Evolutionary conservation across 345 rosid genomes (phyloP).

Genomic region (Gossypium australe): DNA sequence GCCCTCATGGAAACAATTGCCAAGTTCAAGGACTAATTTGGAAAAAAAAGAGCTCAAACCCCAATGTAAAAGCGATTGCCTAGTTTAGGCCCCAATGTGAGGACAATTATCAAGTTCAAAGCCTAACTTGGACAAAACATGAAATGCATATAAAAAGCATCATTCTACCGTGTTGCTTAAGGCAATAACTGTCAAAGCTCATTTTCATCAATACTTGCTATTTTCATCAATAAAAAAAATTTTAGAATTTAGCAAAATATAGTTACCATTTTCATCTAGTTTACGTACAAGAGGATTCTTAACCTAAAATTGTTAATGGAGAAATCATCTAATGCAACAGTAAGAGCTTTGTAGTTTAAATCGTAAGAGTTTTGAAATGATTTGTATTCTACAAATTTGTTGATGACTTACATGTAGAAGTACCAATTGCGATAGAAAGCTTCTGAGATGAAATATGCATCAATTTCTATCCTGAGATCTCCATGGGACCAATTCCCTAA

Average conservation of each 20-base stretch:
- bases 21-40: too few relatives aligned
- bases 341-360: conserved; percentile 1
- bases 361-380: conserved; percentile 28
- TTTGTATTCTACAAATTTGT: conserved; percentile 38
- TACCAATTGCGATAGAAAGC: conserved; percentile 34
- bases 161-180: conserved; percentile 12
- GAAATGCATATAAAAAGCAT: neutral
- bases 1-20: too few relatives aligned
- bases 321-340: neutral
- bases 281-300: neutral
- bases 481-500: conserved; percentile 25
- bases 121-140: neutral
- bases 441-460: conserved; percentile 26
- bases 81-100: too few relatives aligned
- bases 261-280: neutral
- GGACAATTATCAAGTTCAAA: too few relatives aligned
- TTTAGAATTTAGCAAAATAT: neutral
- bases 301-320: neutral
- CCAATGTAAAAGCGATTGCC: too few relatives aligned
- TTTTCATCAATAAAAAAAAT: neutral
- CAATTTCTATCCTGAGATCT: conserved; percentile 17
- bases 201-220: conserved; percentile 14
- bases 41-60: too few relatives aligned
- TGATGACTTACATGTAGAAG: conserved; percentile 35
- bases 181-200: conserved; percentile 11